These are phyloP conservation scores for Lavandula angustifolia DNA, from an alignment of 257 asterid species.

Conservation along the genomic window DNA sequence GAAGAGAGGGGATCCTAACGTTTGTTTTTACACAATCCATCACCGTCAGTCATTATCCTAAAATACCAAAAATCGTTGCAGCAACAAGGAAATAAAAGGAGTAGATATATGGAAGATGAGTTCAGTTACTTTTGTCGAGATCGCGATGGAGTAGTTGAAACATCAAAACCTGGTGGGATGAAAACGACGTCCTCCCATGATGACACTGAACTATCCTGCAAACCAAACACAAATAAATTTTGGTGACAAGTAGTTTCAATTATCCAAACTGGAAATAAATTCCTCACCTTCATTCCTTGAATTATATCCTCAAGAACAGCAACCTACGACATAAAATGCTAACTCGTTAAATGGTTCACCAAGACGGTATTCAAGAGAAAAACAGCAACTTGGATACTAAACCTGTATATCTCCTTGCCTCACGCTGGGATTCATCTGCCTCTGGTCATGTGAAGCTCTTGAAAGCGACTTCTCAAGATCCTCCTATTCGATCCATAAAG, in stretches of 20 bases:
- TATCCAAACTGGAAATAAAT: neutral
- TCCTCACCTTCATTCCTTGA: conserved; percentile 81
- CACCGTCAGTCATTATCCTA: too few species aligned
- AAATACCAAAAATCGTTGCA: too few species aligned
- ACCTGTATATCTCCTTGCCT: conserved; percentile 79
- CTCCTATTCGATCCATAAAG: conserved; percentile 53
- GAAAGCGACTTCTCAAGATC: conserved; percentile 72
- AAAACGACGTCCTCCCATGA: conserved; percentile 83
- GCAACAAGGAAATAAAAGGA: too few species aligned
- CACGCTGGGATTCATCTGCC: conserved; percentile 60
- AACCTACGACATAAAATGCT: conserved; percentile 50
- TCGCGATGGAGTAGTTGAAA: conserved; percentile 51
- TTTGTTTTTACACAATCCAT: too few species aligned
- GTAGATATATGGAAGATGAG: neutral
- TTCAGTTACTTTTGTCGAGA: conserved; percentile 30
- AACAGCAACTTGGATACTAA: neutral
- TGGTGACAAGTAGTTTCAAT: neutral
- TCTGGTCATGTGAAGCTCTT: conserved; percentile 72
- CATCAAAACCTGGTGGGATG: conserved; percentile 90
- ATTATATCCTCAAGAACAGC: conserved; percentile 84
- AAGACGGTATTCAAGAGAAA: neutral
- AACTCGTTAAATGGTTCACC: neutral
- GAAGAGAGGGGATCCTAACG: too few species aligned
- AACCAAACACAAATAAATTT: neutral
- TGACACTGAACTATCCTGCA: conserved; percentile 68